phyloP scores from a whole-genome alignment of 73 alveolate species.

The Symbiodinium natans region DNA sequence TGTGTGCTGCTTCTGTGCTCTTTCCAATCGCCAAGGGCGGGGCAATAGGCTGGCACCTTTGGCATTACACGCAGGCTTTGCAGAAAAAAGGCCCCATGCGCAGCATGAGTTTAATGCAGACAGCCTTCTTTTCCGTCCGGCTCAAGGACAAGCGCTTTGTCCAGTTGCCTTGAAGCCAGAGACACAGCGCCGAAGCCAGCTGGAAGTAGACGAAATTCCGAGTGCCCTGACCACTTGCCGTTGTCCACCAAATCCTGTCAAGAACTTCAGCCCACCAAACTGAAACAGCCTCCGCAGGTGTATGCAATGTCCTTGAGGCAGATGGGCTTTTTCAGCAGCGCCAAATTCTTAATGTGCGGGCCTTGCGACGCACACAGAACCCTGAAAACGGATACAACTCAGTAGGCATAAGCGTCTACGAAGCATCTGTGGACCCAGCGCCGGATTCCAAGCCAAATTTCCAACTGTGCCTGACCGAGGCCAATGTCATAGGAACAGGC shows the following conservation, averaged over 20 bases:
- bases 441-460: slow-evolving; percentile 35
- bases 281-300: no score
- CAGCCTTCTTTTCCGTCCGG: slow-evolving; percentile 43
- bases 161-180: slow-evolving; percentile 63
- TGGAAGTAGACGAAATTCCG: no score
- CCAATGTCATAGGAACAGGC: neutral
- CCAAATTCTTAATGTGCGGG: neutral
- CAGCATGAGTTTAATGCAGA: no score
- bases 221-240: neutral
- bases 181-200: no score
- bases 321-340: neutral
- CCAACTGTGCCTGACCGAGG: slow-evolving; percentile 38
- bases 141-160: slow-evolving; percentile 44
- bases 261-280: neutral
- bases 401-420: no score
- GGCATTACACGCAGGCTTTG: neutral
- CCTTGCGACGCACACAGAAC: neutral
- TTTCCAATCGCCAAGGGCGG: neutral
- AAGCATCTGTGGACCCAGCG: neutral
- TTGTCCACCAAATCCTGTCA: slow-evolving; percentile 6
- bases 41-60: neutral
- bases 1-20: neutral
- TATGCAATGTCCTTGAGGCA: neutral
- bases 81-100: neutral
- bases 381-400: no score